These are phyloP conservation scores for Carallia brachiata DNA, from an alignment of 345 rosid species.

Conservation along the genomic window DNA sequence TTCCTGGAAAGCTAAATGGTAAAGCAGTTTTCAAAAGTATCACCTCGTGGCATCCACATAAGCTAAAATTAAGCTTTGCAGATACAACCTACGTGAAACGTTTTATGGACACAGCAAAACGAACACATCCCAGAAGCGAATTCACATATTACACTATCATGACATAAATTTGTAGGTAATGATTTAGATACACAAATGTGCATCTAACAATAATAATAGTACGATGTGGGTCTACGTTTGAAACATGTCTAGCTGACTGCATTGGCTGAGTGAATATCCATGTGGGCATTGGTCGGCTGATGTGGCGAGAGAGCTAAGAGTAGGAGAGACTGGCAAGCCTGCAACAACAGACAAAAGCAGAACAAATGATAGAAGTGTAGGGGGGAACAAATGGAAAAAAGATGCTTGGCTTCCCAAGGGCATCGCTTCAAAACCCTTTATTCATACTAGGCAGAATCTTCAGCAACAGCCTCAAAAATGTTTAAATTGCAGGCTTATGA, in stretches of 20 bases:
- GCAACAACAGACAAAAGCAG: slow-evolving; percentile 46
- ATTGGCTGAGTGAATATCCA: slow-evolving; percentile 23
- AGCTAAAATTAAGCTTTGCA: slow-evolving; percentile 1
- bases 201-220: too few relatives aligned
- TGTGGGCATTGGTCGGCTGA: slow-evolving; percentile 35
- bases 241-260: background rate
- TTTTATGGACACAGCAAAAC: slow-evolving; percentile 6
- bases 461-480: slow-evolving; percentile 63
- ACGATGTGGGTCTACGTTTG: too few relatives aligned
- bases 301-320: slow-evolving; percentile 31
- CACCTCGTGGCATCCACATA: slow-evolving; percentile 17
- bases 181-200: too few relatives aligned
- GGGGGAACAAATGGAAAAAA: slow-evolving; percentile 46
- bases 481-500: slow-evolving; percentile 52
- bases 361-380: slow-evolving; percentile 40
- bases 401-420: slow-evolving; percentile 80
- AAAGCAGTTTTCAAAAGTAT: slow-evolving; percentile 18
- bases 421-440: slow-evolving; percentile 45
- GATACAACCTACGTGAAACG: background rate
- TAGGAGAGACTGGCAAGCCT: slow-evolving; percentile 29
- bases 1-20: slow-evolving; percentile 20
- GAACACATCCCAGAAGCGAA: too few relatives aligned
- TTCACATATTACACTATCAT: too few relatives aligned
- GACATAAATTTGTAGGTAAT: too few relatives aligned
- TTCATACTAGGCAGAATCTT: slow-evolving; percentile 73